Base-by-base conservation (phyloP, 192 early-diverging fungal genomes). In the Coemansia sp. region DNA sequence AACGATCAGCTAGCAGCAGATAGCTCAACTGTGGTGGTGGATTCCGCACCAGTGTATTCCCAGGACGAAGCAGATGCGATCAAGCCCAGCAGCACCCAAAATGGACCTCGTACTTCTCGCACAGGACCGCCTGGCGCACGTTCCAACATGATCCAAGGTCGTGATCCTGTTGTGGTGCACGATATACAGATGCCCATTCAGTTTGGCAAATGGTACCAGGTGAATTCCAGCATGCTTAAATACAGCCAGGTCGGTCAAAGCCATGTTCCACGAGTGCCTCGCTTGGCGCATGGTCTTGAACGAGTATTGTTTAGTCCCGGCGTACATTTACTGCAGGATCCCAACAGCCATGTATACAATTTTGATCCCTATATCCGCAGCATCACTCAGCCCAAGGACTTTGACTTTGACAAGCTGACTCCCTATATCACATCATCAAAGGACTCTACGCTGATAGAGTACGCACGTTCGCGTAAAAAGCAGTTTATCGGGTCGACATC, bases 401-500 rank as follows among this genome's bases (percentile, higher is more conserved):
- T 97, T 60, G 85, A 94, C 71, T 93, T 85, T 44, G 80, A 87
- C 47, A 86, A 85, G 18, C 58, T 94, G 26, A 76, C 86, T n/a
- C 82, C 84, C 6, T 97, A 90, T 53, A 85, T 83, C 21, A 89
- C 86, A 1, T 88, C 94, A 0, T 93, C 92, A 5, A 60, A 80
- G 50, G 93, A 96, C 66, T 40, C 61, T 56, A 56, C 57, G 11
- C 59, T 90, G 28, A 62, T 77, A 15, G 54, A 66, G 0, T 68
- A 85, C 59, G 84, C 90, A 0, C 65, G 62, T 16, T 20, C 61
- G 3, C 58, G 78, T 36, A 69, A 79, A 0, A 60, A 64, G 51
- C 75, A 67, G 51, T 97, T 88, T 79, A 76, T 84, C 17, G 87
- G 91, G 12, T 94, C 93, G n/a, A 97, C 94, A 2, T 94, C 93